These are phyloP conservation scores for Phytophthora europaea DNA, from an alignment of 352 stramenopile genomes.

Conservation along the genomic window DNA sequence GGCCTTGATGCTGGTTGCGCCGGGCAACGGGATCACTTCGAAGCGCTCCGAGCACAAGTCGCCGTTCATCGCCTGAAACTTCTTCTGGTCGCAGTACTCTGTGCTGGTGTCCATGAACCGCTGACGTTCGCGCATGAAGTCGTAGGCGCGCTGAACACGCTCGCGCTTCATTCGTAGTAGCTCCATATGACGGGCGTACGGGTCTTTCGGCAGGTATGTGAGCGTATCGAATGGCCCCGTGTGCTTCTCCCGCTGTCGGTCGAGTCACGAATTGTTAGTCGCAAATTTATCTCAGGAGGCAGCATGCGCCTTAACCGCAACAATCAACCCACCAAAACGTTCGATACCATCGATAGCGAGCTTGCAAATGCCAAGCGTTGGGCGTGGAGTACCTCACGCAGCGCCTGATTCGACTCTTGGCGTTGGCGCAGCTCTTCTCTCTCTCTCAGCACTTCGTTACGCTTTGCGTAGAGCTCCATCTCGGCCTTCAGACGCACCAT, in stretches of 20 bases:
- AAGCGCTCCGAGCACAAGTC: constrained; percentile 50
- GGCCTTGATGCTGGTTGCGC: constrained; percentile 30
- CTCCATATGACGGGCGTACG: constrained; percentile 6
- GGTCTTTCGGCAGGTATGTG: constrained; percentile 25
- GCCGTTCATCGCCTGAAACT: constrained; percentile 43
- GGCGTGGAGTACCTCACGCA: constrained; percentile 29
- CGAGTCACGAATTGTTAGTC: not conserved
- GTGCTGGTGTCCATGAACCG: constrained; percentile 36
- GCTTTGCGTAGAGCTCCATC: constrained; percentile 17
- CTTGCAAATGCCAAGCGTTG: constrained; percentile 36
- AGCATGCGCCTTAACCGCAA: not conserved
- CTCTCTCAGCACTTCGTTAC: constrained; percentile 12
- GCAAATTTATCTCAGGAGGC: not conserved
- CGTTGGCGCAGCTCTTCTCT: constrained; percentile 23
- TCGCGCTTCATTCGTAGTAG: constrained; percentile 38
- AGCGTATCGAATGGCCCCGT: constrained; percentile 34
- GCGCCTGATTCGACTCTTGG: constrained; percentile 19
- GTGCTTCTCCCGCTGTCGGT: constrained; percentile 29
- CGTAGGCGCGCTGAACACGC: constrained; percentile 34
- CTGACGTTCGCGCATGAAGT: constrained; percentile 37
- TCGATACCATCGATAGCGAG: constrained; percentile 33
- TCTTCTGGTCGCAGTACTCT: constrained; percentile 50
- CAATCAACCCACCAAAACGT: constrained; percentile 23
- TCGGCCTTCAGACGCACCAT: constrained; percentile 25
- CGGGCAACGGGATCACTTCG: constrained; percentile 53